A percentile compares a stretch with the other conserved stretches of the same genome.
These are phyloP conservation scores for Rehmannia glutinosa DNA, from an alignment of 257 asterid species.

Conservation along the genomic window DNA sequence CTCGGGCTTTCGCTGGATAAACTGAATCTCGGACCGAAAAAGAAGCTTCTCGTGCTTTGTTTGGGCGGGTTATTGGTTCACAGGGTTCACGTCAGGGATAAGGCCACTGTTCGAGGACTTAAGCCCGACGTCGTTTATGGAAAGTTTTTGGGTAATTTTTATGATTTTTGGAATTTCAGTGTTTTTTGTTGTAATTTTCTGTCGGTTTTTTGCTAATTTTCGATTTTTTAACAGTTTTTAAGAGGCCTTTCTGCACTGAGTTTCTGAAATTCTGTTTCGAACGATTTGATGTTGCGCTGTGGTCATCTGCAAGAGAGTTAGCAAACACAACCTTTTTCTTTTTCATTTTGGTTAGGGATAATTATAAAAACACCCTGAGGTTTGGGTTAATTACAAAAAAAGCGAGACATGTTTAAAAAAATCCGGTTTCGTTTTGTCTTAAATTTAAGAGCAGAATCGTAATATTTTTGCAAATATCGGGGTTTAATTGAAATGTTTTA, in stretches of 20 bases:
- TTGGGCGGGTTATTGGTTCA: conserved; percentile 45
- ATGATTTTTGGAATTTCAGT: too few relatives aligned
- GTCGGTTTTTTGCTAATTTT: background rate
- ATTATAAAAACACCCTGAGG: too few relatives aligned
- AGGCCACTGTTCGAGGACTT: conserved; percentile 15
- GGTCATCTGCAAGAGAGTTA: conserved; percentile 60
- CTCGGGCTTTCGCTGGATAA: conserved; percentile 36
- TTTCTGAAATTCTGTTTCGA: conserved; percentile 51
- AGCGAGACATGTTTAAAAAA: too few relatives aligned
- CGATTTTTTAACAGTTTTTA: conserved; percentile 27
- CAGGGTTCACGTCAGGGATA: conserved; percentile 24
- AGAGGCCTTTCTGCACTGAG: conserved; percentile 51
- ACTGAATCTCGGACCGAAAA: too few relatives aligned
- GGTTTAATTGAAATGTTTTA: too few relatives aligned
- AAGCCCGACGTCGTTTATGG: conserved; percentile 33
- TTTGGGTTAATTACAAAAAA: too few relatives aligned
- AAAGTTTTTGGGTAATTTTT: conserved; percentile 36
- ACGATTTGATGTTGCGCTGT: conserved; percentile 48
- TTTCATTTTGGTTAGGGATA: too few relatives aligned
- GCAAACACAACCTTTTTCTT: too few relatives aligned
- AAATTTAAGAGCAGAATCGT: too few relatives aligned
- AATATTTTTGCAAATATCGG: too few relatives aligned
- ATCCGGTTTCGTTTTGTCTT: too few relatives aligned
- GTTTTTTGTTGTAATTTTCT: background rate
- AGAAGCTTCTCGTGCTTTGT: conserved; percentile 50